These are phyloP conservation scores for Hortiboletus flavorubellus DNA, from an alignment of 768 basidiomycete genomes.

Conservation along the genomic window DNA sequence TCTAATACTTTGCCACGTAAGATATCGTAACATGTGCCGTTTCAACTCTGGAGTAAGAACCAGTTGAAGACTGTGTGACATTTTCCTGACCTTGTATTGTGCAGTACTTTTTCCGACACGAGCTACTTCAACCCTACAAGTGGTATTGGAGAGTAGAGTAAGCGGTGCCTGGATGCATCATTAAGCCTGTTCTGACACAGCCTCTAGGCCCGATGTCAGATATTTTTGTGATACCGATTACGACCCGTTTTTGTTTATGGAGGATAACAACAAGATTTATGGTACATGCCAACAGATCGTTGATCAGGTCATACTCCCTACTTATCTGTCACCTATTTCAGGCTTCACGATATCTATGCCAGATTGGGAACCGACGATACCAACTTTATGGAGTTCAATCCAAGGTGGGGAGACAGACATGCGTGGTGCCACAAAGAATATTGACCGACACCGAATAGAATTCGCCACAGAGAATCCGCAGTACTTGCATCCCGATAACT, in stretches of 20 bases:
- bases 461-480: conserved; percentile 55
- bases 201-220: conserved; percentile 44
- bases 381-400: conserved; percentile 57
- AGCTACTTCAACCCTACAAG: conserved; percentile 48
- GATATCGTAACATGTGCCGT: conserved; percentile 78
- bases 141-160: conserved; percentile 66
- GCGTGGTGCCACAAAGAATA: conserved; percentile 31
- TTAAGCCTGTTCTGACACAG: not conserved
- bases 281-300: conserved; percentile 28
- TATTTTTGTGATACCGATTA: conserved; percentile 52
- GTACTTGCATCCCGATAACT: conserved; percentile 53
- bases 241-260: conserved; percentile 56
- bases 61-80: not conserved
- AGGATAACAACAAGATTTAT: conserved; percentile 50
- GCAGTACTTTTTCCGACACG: conserved; percentile 56
- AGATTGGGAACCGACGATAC: conserved; percentile 63
- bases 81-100: conserved; percentile 6
- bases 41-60: conserved; percentile 63
- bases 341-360: conserved; percentile 64
- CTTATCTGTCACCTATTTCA: conserved; percentile 12
- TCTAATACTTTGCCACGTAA: conserved; percentile 10
- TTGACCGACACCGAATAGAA: conserved; percentile 42
- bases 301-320: not conserved
- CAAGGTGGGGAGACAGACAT: conserved; percentile 41
- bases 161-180: conserved; percentile 11